Base-by-base conservation (phyloP, 1,139 yeast genomes). In the Candida tropicalis region DNA sequence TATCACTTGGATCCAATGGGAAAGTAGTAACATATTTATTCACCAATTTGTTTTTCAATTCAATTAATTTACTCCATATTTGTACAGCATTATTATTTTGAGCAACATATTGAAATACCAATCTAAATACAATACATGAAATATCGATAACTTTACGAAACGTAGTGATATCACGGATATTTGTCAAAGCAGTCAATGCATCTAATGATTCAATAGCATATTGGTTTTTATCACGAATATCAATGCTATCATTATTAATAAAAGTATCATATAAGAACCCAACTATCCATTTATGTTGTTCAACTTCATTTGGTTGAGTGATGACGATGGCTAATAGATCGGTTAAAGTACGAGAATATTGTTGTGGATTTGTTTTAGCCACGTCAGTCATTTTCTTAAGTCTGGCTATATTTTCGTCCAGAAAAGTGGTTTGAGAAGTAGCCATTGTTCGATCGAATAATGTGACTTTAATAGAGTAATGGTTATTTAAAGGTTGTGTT, bases 1-100 rank as follows among this genome's bases (percentile, higher is more conserved):
- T 75, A 42, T 72, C 75, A n/a, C 76, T 67, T 17, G 67, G 53
- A 5, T 56, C 60, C 39, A 78, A 66, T 1, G 84, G 84, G 50
- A 67, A 78, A 39, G 65, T 56, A 3, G 57, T 47, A 26, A 60
- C 58, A 55, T 69, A 70, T 49, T 72, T 69, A 24, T 59, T 54
- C 11, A 70, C 55, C 28, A 75, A 52, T 9, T 64, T 62, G 42
- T 66, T 70, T 54, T 75, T 76, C 43, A 79, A 60, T 34, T 68
- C 70, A 22, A 68, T 62, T 36, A 79, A 52, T 45, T 71, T 71
- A 34, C 57, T 58, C 80, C 80, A 75, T 12, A 67, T 58, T 13
- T 66, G 68, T 26, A 59, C 57, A 48, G 77, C 68, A 9, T 76
- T 77, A 50, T 73, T 75, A 48, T 67, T 71, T 23, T 63, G 76